Evolutionary conservation across 78 protist species (phyloP).

Genomic region (Andalucia godoyi): DNA sequence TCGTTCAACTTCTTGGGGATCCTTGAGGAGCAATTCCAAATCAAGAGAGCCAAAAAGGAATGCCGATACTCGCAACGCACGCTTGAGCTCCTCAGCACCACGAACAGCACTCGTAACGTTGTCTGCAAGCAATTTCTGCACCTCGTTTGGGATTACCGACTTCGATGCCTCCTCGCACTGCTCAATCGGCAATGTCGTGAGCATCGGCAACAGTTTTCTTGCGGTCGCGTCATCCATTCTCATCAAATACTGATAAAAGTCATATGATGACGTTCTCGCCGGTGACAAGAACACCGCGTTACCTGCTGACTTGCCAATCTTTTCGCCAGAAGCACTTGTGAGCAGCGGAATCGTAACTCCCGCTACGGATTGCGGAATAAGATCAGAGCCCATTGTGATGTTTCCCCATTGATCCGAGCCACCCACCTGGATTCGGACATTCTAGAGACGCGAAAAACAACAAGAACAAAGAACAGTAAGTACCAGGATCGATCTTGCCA

Average conservation of each 20-base stretch:
- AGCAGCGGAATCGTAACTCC: constrained; percentile 13
- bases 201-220: background rate
- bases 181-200: background rate
- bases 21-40: too few species aligned
- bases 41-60: too few species aligned
- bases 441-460: too few species aligned
- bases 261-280: background rate
- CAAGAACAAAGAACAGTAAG: too few species aligned
- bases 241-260: background rate
- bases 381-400: constrained; percentile 55
- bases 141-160: too few species aligned
- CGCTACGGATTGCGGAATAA: constrained; percentile 16
- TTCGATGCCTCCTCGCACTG: too few species aligned
- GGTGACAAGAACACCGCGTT: background rate
- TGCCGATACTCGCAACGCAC: too few species aligned
- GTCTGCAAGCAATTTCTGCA: too few species aligned
- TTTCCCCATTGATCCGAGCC: constrained; percentile 89
- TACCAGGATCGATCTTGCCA: too few species aligned
- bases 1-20: too few species aligned
- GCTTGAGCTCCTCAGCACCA: too few species aligned
- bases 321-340: constrained; percentile 6
- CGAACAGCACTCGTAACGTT: too few species aligned
- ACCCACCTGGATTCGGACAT: constrained; percentile 55
- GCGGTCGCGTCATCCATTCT: background rate
- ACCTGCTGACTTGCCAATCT: constrained; percentile 17